Conservation (phyloP, 202 grass and related monocot species). For the Schoenoplectus tabernaemontani region DNA sequence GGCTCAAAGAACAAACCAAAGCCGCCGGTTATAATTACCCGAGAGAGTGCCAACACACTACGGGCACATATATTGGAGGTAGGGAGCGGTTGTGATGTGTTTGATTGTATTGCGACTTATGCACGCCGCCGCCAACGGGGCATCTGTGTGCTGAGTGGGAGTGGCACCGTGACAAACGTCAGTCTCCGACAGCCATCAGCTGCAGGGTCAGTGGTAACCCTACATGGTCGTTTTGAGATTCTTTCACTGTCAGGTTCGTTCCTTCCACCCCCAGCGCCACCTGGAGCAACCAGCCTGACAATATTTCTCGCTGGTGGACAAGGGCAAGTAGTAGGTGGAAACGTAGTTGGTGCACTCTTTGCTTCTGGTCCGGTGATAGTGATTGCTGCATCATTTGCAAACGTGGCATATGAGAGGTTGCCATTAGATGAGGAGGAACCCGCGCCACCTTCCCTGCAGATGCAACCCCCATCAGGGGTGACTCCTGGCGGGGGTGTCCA, state of each 20-base stretch:
- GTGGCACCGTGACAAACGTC: constrained; percentile 82
- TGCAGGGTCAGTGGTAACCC: constrained; percentile 50
- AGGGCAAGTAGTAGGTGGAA: constrained; percentile 81
- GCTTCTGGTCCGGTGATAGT: constrained; percentile 80
- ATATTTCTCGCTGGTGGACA: constrained; percentile 80
- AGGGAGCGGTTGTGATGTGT: constrained; percentile 73
- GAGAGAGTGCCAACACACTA: constrained; percentile 88
- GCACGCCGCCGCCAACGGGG: constrained; percentile 72
- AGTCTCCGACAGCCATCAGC: constrained; percentile 82
- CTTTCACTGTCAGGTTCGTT: constrained; percentile 81
- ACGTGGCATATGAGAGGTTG: constrained; percentile 85
- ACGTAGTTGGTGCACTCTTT: constrained; percentile 79
- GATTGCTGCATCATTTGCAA: constrained; percentile 81
- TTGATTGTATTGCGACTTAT: constrained; percentile 72
- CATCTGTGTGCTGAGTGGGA: constrained; percentile 83
- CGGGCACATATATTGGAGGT: constrained; percentile 92
- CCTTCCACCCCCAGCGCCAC: constrained; percentile 72
- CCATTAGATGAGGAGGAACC: constrained; percentile 72
- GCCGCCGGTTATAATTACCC: constrained; percentile 88
- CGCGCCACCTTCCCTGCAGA: constrained; percentile 39
- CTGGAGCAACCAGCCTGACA: constrained; percentile 83
- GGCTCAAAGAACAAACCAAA: constrained; percentile 90
- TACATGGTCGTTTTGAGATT: constrained; percentile 92
- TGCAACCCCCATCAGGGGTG: constrained; percentile 34
- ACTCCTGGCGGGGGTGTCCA: constrained; percentile 13